A percentile compares a stretch with the other conserved stretches of the same genome.
phyloP scores from a whole-genome alignment of 2,329 filamentous ascomycete species.

The Fusarium camptoceras region DNA sequence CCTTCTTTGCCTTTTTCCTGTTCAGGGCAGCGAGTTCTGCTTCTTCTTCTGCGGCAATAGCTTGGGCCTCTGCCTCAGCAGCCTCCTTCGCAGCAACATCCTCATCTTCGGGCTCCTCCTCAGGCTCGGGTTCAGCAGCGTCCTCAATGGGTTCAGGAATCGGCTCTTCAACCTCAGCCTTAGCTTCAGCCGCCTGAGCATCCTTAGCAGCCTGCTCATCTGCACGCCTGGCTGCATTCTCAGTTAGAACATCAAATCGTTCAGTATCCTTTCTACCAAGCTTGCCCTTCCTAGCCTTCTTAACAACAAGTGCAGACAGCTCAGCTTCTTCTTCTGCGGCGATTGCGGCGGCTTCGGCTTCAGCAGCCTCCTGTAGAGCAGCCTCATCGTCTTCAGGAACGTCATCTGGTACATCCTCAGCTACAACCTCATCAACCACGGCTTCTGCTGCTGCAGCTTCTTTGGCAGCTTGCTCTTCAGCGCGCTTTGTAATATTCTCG shows the following conservation, averaged over 20 bases:
- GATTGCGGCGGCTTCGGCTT: constrained; percentile 21
- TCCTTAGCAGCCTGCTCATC: constrained; percentile 28
- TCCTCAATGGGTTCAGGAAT: constrained; percentile 38
- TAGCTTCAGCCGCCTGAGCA: constrained; percentile 16
- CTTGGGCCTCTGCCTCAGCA: constrained; percentile 48
- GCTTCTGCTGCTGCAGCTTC: constrained; percentile 49
- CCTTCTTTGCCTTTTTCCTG: constrained; percentile 53
- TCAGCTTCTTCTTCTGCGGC: constrained; percentile 38
- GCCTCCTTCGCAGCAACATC: constrained; percentile 39
- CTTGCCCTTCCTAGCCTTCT: constrained; percentile 39
- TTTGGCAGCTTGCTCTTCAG: constrained; percentile 51
- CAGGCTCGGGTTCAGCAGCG: constrained; percentile 39
- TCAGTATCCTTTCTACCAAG: constrained; percentile 43
- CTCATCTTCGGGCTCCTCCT: constrained; percentile 16
- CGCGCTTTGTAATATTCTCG: constrained; percentile 51
- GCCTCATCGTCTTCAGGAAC: constrained; percentile 48
- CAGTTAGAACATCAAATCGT: constrained; percentile 31
- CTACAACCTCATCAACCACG: constrained; percentile 10
- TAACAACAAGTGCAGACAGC: constrained; percentile 26
- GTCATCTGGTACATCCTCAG: constrained; percentile 5
- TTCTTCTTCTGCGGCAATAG: constrained; percentile 42
- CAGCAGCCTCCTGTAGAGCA: constrained; percentile 13
- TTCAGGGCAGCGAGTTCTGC: constrained; percentile 53
- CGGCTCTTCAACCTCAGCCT: constrained; percentile 17
- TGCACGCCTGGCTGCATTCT: constrained; percentile 31